Percentiles rank a stretch among this genome's conserved stretches.
Conservation (phyloP, 345 rosid species). For the Erodium maritimum region DNA sequence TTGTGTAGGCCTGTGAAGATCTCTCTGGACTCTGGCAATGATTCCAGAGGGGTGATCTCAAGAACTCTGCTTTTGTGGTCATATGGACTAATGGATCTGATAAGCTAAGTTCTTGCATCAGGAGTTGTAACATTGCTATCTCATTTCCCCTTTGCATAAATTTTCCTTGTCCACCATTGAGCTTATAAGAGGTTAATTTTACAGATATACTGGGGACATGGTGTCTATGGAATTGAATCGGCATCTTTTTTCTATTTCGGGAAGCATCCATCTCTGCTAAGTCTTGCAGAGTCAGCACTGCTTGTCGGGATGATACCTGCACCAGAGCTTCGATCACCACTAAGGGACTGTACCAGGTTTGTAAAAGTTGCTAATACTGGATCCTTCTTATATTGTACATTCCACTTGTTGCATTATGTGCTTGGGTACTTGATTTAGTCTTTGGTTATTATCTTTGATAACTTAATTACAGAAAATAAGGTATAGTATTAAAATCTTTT, state of each 20-base stretch:
- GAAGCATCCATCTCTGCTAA: slow-evolving; percentile 20
- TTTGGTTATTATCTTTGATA: not conserved
- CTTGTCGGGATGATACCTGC: slow-evolving; percentile 24
- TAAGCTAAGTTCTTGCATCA: not conserved
- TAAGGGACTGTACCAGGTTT: slow-evolving; percentile 17
- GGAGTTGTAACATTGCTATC: not conserved
- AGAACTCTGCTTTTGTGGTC: not conserved
- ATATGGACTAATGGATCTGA: not conserved
- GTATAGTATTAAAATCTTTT: not conserved
- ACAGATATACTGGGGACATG: slow-evolving; percentile 26
- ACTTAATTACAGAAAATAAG: not conserved
- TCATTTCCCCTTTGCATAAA: not conserved
- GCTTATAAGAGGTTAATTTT: not conserved
- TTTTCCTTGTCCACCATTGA: not conserved
- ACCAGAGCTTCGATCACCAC: slow-evolving; percentile 19
- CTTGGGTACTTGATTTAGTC: not conserved
- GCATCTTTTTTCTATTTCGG: slow-evolving; percentile 18
- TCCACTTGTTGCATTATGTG: not conserved
- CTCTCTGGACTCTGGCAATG: not conserved
- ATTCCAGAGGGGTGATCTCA: not conserved
- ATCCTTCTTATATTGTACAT: not conserved
- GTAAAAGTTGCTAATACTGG: not conserved
- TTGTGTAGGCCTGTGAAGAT: not conserved
- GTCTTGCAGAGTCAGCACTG: slow-evolving; percentile 19
- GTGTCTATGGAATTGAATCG: slow-evolving; percentile 25